Base-by-base conservation (phyloP, 176 grass and related monocot species). In the Avena sativa region DNA sequence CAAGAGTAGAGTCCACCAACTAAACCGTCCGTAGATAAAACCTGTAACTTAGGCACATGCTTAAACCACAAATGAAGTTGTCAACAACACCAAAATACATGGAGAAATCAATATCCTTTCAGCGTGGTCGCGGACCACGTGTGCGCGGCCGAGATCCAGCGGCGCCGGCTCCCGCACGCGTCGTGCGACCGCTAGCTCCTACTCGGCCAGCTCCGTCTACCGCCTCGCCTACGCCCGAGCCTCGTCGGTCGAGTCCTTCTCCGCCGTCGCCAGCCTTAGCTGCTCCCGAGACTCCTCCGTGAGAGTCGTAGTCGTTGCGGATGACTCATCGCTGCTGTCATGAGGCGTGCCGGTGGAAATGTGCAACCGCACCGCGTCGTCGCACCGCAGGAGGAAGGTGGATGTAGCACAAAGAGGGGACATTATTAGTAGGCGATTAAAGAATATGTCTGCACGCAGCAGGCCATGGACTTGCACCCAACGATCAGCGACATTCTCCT, bases 151-250 rank as follows among this genome's bases (percentile, higher is more conserved):
- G 16, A 98, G 91, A 88, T 98, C 93, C 28, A 59, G 67, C 86
- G 93, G 89, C 73, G 96, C 93, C 47, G 88, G 93, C 38, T 92
- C 88, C 84, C 93, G 86, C n/a, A 95, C 76, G 16, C 93, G 89
- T 57, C 91, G 89, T 0, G 96, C 96, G n/a, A 57, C 61, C 28
- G 78, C 86, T 36, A 98, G 88, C 86, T 98, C 96, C 80, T 89
- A 86, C 83, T 95, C 93, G 12, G 96, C 96, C 5, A 95, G 38
- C 82, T 95, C 96, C 23, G 88, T 77, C 81, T 95, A 93, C 83
- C 84, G 66, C 89, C 86, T 86, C 7, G 95, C 95, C 81, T 93
- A 80, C 66, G 83, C 83, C n/a, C 88, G 86, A 4, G 93, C 89
- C 36, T 95, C 93, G 12, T 95, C 89, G 8, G 88, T 91, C 57